A percentile compares a stretch with the other conserved stretches of the same genome.
Conservation (phyloP, 1,284 basidiomycete species). For the Trichosporon sp. region DNA sequence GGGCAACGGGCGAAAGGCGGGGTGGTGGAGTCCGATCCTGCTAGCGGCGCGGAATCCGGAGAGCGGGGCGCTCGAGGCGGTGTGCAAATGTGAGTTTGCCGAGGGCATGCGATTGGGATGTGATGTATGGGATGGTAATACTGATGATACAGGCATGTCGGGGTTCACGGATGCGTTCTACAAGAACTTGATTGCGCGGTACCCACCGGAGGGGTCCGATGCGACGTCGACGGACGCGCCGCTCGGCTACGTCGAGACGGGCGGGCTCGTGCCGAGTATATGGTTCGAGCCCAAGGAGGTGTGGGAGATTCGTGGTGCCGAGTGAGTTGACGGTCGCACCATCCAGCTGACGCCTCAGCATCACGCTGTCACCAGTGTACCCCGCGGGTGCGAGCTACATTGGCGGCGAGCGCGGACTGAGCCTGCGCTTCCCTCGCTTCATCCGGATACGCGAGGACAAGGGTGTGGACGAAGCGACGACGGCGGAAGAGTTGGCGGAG, state of each 20-base stretch:
- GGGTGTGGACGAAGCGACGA: constrained; percentile 60
- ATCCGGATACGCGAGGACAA: constrained; percentile 63
- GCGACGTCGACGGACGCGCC: constrained; percentile 65
- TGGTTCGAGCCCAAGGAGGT: constrained; percentile 85
- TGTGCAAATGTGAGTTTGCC: constrained; percentile 71
- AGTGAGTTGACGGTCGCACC: constrained; percentile 59
- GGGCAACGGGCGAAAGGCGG: constrained; percentile 86
- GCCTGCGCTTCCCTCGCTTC: constrained; percentile 63
- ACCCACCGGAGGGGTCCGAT: constrained; percentile 65
- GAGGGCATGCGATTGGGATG: constrained; percentile 56
- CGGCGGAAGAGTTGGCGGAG: constrained; percentile 64
- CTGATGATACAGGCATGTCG: constrained; percentile 47
- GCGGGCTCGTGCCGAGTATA: constrained; percentile 75
- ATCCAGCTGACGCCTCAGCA: constrained; percentile 57
- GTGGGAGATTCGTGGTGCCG: constrained; percentile 89
- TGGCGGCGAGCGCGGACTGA: constrained; percentile 70
- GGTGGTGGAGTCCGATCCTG: constrained; percentile 91
- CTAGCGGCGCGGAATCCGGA: constrained; percentile 77
- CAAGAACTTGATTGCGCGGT: constrained; percentile 70
- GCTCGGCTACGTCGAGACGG: constrained; percentile 69
- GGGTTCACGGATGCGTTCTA: constrained; percentile 89
- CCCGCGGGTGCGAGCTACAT: constrained; percentile 74
- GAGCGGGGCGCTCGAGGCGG: constrained; percentile 70
- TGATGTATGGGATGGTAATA: constrained; percentile 33
- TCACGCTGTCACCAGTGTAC: constrained; percentile 87